These are phyloP conservation scores for Wickerhamomyces sp. DNA, from an alignment of 1,139 yeast species.

Conservation along the genomic window DNA sequence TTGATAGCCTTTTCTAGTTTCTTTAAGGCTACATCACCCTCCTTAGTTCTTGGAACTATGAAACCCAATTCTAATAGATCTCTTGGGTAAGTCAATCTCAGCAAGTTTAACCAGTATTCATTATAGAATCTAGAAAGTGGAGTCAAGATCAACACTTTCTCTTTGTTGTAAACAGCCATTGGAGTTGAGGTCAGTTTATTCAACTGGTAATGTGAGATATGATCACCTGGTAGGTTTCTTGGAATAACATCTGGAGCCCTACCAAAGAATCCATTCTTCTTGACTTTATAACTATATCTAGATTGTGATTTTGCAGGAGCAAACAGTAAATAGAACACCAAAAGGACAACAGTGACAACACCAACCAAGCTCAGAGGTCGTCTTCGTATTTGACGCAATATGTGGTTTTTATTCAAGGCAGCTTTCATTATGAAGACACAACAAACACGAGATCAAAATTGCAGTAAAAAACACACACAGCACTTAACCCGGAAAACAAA, in stretches of 20 bases:
- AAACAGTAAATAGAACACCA: slow-evolving; percentile 41
- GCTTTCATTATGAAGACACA: slow-evolving; percentile 15
- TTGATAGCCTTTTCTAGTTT: slow-evolving; percentile 71
- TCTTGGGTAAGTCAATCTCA: slow-evolving; percentile 76
- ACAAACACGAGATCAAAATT: background rate
- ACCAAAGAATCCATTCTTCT: slow-evolving; percentile 23
- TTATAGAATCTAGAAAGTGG: slow-evolving; percentile 86
- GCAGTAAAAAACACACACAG: too few relatives aligned
- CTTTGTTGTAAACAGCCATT: slow-evolving; percentile 67
- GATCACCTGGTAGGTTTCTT: slow-evolving; percentile 65
- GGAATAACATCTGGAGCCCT: slow-evolving; percentile 44
- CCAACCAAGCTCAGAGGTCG: slow-evolving; percentile 45
- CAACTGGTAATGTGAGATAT: slow-evolving; percentile 80
- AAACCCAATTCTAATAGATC: slow-evolving; percentile 83
- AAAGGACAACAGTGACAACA: slow-evolving; percentile 40
- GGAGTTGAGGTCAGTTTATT: slow-evolving; percentile 69
- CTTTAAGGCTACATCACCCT: slow-evolving; percentile 76
- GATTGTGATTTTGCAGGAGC: slow-evolving; percentile 25
- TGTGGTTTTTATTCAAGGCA: slow-evolving; percentile 29
- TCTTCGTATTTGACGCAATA: slow-evolving; percentile 56
- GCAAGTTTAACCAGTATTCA: slow-evolving; percentile 82
- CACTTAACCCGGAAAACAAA: background rate
- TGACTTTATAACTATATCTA: slow-evolving; percentile 23
- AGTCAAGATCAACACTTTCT: slow-evolving; percentile 76
- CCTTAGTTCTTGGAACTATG: slow-evolving; percentile 74